Percentiles rank a stretch among this genome's conserved stretches.
Evolutionary conservation across 208 protist genomes (phyloP).

Genomic region (Trypanosoma avium): DNA sequence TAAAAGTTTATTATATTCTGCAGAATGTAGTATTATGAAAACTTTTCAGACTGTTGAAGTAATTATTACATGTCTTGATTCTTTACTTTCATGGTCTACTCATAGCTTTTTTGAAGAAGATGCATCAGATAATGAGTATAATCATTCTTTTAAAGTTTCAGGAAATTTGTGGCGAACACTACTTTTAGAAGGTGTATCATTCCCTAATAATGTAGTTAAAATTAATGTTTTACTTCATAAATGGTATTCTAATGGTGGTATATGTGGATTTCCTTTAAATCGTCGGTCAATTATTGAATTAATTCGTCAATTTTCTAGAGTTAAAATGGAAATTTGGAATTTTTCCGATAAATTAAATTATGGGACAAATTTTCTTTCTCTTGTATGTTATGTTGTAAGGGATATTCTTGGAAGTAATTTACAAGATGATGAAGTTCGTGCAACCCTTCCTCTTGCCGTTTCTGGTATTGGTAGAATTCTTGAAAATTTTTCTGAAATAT

Average conservation of each 20-base stretch:
- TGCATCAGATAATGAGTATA: conserved; percentile 40
- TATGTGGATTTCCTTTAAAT: conserved; percentile 19
- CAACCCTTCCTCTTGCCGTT: conserved; percentile 20
- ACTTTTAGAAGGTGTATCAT: conserved; percentile 29
- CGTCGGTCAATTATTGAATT: conserved; percentile 18
- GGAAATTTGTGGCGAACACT: conserved; percentile 54
- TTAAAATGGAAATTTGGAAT: conserved; percentile 19
- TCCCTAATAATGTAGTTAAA: not conserved
- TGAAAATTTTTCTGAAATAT: conserved; percentile 25
- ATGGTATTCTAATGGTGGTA: conserved; percentile 23
- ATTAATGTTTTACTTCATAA: conserved; percentile 15
- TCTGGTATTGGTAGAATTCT: conserved; percentile 21
- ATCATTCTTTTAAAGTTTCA: conserved; percentile 43
- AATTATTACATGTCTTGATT: conserved; percentile 34
- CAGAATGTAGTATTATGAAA: conserved; percentile 19
- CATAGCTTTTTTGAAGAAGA: conserved; percentile 86
- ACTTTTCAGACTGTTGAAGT: conserved; percentile 27
- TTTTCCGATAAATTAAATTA: conserved; percentile 18
- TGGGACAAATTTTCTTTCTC: conserved; percentile 18
- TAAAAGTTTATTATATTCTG: conserved; percentile 21
- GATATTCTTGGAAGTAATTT: conserved; percentile 1
- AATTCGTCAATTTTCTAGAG: conserved; percentile 19
- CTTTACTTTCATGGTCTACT: conserved; percentile 69
- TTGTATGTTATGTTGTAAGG: conserved; percentile 11
- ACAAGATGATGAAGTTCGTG: conserved; percentile 8